phyloP scores from a whole-genome alignment of 2,329 filamentous ascomycete genomes.

The Fusarium sp. region DNA sequence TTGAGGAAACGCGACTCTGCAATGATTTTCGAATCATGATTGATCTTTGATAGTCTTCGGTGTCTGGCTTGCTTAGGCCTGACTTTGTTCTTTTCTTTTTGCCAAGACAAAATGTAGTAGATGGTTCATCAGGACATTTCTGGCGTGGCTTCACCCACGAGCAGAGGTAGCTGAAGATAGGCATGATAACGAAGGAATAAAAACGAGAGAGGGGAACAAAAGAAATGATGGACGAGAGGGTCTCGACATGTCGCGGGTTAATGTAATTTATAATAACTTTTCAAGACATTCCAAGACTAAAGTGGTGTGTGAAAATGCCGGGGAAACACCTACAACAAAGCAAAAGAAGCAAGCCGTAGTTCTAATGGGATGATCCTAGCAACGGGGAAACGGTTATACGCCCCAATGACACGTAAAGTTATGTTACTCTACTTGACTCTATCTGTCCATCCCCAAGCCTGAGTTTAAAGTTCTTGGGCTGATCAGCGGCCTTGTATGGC shows the following conservation, averaged over 20 bases:
- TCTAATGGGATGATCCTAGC: constrained; percentile 29
- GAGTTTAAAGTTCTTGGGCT: constrained; percentile 18
- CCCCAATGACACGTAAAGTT: constrained; percentile 39
- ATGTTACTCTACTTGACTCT: constrained; percentile 3
- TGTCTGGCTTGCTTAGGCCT: constrained; percentile 29
- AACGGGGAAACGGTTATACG: constrained; percentile 33
- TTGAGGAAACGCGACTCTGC: constrained; percentile 46
- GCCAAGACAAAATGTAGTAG: constrained; percentile 33
- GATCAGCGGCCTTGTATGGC: constrained; percentile 6
- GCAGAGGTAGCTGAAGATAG: constrained; percentile 39
- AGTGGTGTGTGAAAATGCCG: constrained; percentile 25
- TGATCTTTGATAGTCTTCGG: constrained; percentile 53
- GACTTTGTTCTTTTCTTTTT: constrained; percentile 39
- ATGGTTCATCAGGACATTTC: constrained; percentile 21
- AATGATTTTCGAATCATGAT: constrained; percentile 59
- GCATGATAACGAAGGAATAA: constrained; percentile 21
- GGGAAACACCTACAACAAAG: constrained; percentile 19
- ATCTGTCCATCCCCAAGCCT: neutral
- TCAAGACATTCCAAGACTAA: constrained; percentile 4
- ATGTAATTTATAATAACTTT: constrained; percentile 17
- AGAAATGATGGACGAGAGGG: neutral
- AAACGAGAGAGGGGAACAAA: constrained; percentile 5
- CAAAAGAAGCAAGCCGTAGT: constrained; percentile 10
- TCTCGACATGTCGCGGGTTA: neutral
- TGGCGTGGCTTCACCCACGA: constrained; percentile 42